Base-by-base conservation (phyloP, 83 land plant species). In the Diphasiastrum complanatum region DNA sequence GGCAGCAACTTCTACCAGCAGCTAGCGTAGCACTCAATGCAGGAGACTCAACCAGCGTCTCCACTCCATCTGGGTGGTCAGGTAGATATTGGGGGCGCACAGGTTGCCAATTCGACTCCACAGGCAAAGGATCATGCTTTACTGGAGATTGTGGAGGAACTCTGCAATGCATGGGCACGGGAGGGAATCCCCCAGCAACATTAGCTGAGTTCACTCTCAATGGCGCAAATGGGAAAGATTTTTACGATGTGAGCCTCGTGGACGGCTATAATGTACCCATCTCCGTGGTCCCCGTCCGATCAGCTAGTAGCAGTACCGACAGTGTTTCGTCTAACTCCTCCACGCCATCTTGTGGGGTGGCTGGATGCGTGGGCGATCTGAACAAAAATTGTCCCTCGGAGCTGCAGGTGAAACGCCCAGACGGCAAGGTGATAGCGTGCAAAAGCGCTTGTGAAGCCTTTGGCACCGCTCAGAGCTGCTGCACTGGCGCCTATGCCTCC, bases 231-330 rank as follows among this genome's bases (percentile, higher is more conserved):
- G 74, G 73, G 0, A 47, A 80, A 4, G 91, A 89, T 51, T 89
- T 66, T 71, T 89, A 89, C 46, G 96, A 89, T 51, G 81, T 89
- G 5, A 85, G 85, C 51, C 63, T 83, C 1, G 95, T 85, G 20
- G 95, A 88, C 52, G 95, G 90, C 4, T 88, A 75, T 73, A 88
- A 88, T 51, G 31, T 88, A 30, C 95, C 96, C 1, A 19, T 89
- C 25, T 47, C 45, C 1, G 54, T 71, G 24, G 30, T 35, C 2
- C 43, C 75, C 24, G 29, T 68, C 5, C 67, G 77, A 33, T 86
- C 82, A 0, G 50, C 40, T 6, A 85, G 90, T n/a, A 69, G 12
- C 14, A 8, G 12, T n/a, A n/a, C n/a, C n/a, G n/a, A n/a, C n/a
- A n/a, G n/a, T n/a, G n/a, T n/a, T n/a, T n/a, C n/a, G n/a, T n/a